Evolutionary conservation across 1,284 basidiomycete species (phyloP).

Genomic region (Irpex sp.): DNA sequence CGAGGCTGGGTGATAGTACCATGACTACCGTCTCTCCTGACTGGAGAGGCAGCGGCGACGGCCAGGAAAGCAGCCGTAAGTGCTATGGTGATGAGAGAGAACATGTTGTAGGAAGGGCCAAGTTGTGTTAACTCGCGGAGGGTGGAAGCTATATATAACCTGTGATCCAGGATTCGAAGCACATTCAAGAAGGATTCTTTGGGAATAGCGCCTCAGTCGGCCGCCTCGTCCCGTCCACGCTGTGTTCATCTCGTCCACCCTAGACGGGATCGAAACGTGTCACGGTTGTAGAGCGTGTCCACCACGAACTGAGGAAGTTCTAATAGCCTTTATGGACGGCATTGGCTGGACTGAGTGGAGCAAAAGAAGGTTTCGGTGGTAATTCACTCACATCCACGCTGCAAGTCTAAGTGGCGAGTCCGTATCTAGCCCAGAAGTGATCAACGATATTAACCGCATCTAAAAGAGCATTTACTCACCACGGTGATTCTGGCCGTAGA

Average conservation of each 20-base stretch:
- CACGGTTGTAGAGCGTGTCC: background rate
- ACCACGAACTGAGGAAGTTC: background rate
- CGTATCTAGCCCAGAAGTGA: too few relatives aligned
- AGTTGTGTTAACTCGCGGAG: background rate
- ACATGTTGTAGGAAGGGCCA: background rate
- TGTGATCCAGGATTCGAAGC: background rate
- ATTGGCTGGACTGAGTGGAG: too few relatives aligned
- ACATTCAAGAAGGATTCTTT: background rate
- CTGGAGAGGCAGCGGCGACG: slow-evolving; percentile 7
- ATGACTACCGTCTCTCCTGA: background rate
- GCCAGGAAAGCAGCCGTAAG: slow-evolving; percentile 5
- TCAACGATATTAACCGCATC: too few relatives aligned
- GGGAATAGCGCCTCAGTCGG: background rate
- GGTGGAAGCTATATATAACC: background rate
- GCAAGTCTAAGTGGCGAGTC: too few relatives aligned
- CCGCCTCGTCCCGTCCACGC: background rate
- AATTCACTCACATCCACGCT: too few relatives aligned
- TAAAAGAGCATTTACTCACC: too few relatives aligned
- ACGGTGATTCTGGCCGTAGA: too few relatives aligned
- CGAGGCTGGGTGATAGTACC: slow-evolving; percentile 24
- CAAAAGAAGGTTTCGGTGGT: too few relatives aligned
- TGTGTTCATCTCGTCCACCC: background rate
- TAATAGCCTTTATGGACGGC: background rate
- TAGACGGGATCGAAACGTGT: background rate
- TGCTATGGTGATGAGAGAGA: background rate